Conservation (phyloP, 1,284 basidiomycete genomes). For the Naganishia cerealis region DNA sequence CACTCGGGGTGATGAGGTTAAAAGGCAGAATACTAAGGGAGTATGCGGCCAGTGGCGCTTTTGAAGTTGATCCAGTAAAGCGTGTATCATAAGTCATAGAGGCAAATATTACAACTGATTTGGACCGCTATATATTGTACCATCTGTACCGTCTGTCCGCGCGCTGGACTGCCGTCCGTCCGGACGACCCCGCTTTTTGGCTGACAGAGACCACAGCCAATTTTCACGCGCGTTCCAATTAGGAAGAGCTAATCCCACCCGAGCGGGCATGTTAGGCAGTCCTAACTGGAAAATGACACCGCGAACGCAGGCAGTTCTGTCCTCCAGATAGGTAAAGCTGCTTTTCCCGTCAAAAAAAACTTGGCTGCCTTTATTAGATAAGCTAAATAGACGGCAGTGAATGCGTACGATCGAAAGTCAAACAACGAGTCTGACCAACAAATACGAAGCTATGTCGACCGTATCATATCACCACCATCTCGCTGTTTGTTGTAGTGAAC, state of each 20-base stretch:
- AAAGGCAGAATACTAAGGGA: too few species aligned
- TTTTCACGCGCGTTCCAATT: conserved; percentile 6
- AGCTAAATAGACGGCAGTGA: neutral
- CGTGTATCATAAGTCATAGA: too few species aligned
- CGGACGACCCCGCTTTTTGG: neutral
- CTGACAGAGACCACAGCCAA: neutral
- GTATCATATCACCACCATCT: neutral
- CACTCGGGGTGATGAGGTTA: too few species aligned
- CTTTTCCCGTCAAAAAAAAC: neutral
- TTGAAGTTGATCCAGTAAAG: too few species aligned
- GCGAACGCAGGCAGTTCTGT: neutral
- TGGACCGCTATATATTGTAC: neutral
- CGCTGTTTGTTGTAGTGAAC: too few species aligned
- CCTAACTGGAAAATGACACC: conserved; percentile 4
- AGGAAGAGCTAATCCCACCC: neutral
- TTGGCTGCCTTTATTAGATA: conserved; percentile 4
- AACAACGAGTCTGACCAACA: neutral
- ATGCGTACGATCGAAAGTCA: conserved; percentile 2
- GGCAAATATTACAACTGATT: neutral
- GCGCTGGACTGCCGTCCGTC: conserved; percentile 3
- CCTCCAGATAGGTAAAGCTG: conserved; percentile 2
- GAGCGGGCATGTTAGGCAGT: conserved; percentile 5
- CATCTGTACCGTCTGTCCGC: neutral
- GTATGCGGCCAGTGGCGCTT: too few species aligned
- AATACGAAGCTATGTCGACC: neutral